Conservation (phyloP, 306 rosid genomes). For the Vigna unguiculata region DNA sequence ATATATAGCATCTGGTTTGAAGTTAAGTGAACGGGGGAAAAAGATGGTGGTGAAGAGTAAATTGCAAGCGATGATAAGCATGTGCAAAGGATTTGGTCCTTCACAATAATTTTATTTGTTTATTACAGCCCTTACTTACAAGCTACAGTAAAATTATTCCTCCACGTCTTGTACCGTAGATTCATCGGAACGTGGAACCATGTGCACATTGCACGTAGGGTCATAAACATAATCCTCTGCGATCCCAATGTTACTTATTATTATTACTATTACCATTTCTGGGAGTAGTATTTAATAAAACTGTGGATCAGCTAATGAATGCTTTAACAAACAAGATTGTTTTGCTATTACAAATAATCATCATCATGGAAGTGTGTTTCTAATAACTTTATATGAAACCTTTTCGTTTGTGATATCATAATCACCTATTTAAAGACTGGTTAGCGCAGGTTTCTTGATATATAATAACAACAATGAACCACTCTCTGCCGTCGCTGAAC, state of each 20-base stretch:
- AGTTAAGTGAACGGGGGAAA: constrained; percentile 4
- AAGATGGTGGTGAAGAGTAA: constrained; percentile 52
- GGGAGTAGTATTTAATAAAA: background rate
- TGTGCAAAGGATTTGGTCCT: constrained; percentile 55
- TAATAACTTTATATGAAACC: background rate
- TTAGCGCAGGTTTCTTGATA: background rate
- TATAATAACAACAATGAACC: constrained; percentile 11
- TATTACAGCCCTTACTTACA: constrained; percentile 42
- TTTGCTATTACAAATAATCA: background rate
- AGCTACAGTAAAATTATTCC: constrained; percentile 43
- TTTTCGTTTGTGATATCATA: background rate
- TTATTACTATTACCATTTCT: constrained; percentile 7
- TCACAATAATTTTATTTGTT: constrained; percentile 31
- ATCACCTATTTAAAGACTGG: background rate
- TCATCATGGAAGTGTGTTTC: background rate
- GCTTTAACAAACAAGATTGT: background rate
- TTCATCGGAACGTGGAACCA: constrained; percentile 66
- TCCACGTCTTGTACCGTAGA: constrained; percentile 37
- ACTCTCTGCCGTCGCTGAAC: constrained; percentile 3
- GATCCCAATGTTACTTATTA: constrained; percentile 46
- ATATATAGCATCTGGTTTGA: constrained; percentile 42
- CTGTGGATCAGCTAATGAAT: background rate
- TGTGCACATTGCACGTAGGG: constrained; percentile 57
- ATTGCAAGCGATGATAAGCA: constrained; percentile 63
- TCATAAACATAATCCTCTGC: constrained; percentile 37